Conservation (phyloP, 2,329 filamentous ascomycete species). For the Beauveria australis region DNA sequence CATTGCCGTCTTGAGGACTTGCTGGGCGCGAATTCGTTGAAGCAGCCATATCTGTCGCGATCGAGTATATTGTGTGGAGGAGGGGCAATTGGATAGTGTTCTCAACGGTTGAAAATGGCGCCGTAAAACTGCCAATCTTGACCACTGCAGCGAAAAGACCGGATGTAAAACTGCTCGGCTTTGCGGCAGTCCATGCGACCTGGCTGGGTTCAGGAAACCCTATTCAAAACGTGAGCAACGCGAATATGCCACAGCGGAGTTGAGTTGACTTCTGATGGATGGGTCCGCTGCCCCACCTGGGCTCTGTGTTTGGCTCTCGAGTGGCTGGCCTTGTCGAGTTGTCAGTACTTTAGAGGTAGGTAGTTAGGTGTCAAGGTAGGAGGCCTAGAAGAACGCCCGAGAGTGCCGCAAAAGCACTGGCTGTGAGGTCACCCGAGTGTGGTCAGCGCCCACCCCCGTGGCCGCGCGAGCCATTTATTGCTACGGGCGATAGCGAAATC, state of each 20-base stretch:
- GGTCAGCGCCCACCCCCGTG: not conserved
- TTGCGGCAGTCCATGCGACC: not conserved
- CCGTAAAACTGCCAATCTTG: not conserved
- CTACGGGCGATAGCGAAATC: not conserved
- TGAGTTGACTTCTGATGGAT: not conserved
- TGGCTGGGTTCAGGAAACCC: not conserved
- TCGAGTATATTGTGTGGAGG: not conserved
- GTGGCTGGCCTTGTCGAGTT: not conserved
- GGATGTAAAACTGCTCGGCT: not conserved
- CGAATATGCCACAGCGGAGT: not conserved
- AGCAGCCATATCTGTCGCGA: not conserved
- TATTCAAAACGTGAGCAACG: not conserved
- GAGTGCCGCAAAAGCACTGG: not conserved
- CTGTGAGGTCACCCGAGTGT: not conserved
- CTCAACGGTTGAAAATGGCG: not conserved
- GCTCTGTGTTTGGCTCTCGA: not conserved
- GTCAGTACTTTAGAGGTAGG: not conserved
- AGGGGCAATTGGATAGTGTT: not conserved
- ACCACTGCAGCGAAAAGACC: not conserved
- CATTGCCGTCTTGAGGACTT: constrained; percentile 36
- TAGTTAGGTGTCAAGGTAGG: not conserved
- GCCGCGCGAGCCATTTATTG: constrained; percentile 8
- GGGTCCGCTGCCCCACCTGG: not conserved
- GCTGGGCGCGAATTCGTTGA: not conserved
- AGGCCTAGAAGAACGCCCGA: not conserved